Evolutionary conservation across 805 yeast species (phyloP).

Genomic region (Ogataea corticis): DNA sequence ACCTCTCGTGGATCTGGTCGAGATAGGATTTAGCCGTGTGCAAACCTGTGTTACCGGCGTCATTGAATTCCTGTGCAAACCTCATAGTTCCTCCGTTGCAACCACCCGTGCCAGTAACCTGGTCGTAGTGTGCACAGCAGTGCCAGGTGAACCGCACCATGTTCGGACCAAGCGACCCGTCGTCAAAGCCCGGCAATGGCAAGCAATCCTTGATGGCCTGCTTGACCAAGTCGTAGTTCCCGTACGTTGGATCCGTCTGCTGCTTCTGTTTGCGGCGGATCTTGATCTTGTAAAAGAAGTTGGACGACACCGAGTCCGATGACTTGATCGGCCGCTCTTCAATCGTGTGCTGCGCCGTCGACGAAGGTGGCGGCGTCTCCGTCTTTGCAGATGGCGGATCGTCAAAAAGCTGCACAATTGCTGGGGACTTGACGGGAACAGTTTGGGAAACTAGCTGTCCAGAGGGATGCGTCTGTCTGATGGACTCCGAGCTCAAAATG

Average conservation of each 20-base stretch:
- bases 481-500: slow-evolving; percentile 19
- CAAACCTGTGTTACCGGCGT: slow-evolving; percentile 65
- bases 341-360: neutral
- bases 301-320: slow-evolving; percentile 15
- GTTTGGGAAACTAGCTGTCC: slow-evolving; percentile 25
- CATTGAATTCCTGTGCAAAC: slow-evolving; percentile 52
- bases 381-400: slow-evolving; percentile 7
- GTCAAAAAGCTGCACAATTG: slow-evolving; percentile 17
- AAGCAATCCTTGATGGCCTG: slow-evolving; percentile 38
- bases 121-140: slow-evolving; percentile 78
- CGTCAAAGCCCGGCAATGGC: slow-evolving; percentile 50
- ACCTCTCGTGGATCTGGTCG: slow-evolving; percentile 54
- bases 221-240: slow-evolving; percentile 36
- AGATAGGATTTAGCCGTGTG: slow-evolving; percentile 56
- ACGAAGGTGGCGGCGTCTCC: slow-evolving; percentile 1
- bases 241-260: slow-evolving; percentile 24
- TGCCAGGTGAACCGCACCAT: slow-evolving; percentile 86
- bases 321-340: slow-evolving; percentile 12
- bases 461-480: slow-evolving; percentile 19
- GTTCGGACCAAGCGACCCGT: slow-evolving; percentile 74
- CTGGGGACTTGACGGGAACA: slow-evolving; percentile 11
- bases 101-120: slow-evolving; percentile 54
- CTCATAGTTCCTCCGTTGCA: slow-evolving; percentile 73
- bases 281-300: slow-evolving; percentile 29
- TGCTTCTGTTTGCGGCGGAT: slow-evolving; percentile 26